Base-by-base conservation (phyloP, 495 filamentous ascomycete species). In the Aspergillus asperescens region DNA sequence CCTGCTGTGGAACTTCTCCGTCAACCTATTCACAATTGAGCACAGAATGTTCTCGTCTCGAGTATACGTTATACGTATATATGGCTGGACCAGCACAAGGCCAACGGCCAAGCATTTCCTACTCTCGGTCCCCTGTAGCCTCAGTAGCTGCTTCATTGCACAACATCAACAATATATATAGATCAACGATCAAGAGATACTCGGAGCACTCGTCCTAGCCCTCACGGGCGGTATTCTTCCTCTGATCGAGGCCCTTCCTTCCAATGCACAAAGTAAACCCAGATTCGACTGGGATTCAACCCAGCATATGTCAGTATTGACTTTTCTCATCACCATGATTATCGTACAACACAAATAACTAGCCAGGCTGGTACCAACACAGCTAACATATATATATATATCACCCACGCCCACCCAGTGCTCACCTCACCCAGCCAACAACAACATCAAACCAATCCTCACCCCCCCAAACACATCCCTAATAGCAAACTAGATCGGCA, bases 401-500 rank as follows among this genome's bases (percentile, higher is more conserved):
- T 23, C 19, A 43, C 41, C 31, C 73, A 70, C 56, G 70, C 56
- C 29, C 49, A 68, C 16, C 58, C 44, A 9, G 60, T 62, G 23
- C 60, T 75, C 23, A 50, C 20, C 44, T 69, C n/a, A n/a, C n/a
- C 15, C 42, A 61, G 31, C 54, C 61, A 10, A 55, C 56, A 7
- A 43, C 25, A 28, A 64, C 29, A 32, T 12, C 10, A 32, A 32
- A 32, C 5, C 29, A 32, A 13, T n/a, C 3, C 32, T 10, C 15
- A 15, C 8, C 5, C 7, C 5, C 19, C 38, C 38, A 22, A 4
- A 8, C 18, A 2, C 38, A 8, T 66, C 66, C 41, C 69, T 79
- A 12, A 55, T 73, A 9, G 61, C 65, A 29, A 60, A 76, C 52
- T 77, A 71, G 68, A 68, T 72, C 42, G 70, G 69, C 15, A 76